Evolutionary conservation across 345 rosid genomes (phyloP), one percentile per base, ranked within the genome.

Genomic region (Camelina sativa): DNA sequence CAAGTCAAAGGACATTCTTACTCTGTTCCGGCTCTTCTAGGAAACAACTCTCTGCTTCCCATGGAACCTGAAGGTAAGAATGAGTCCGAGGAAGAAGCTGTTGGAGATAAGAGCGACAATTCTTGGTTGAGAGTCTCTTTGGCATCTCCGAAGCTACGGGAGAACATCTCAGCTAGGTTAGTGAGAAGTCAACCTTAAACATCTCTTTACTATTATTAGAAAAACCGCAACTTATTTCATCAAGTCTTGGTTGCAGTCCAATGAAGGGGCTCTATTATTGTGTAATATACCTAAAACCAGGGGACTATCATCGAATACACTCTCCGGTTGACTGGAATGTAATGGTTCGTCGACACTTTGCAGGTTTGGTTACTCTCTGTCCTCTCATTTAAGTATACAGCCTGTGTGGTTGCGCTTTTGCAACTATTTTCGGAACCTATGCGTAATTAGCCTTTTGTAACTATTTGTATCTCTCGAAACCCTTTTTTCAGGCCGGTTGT

Each of bases 1-100:
- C 99, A 95, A 86, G 99, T 92, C 43, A 95, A 95, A 86, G 99
- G 97, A 65, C 84, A 82, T 82, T 87, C 97, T 56, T 92, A 92
- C 79, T 88, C 99, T 41, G 87, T 87, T 58, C 74, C 85, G 11
- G 84, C 99, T 73, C 97, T 95, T 84, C 97, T 95, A 12, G 99
- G 99, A 72, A 80, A 82, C 52, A 84, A 83, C 80, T 73, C 95
- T 67, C 72, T 90, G 25, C 90, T 88, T 79, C 94, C 91, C 30
- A 79, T 78, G 83, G 81, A 77, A 71, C 82, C 88, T 73, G 86
- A 80, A 68, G 84, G 82, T 56, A 71, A 82, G 16, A 60, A 64
- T 56, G 67, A 73, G 46, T 80, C 82, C 53, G 81, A 81, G 38
- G 82, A 85, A 60, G 84, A 47, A 62, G 61, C 76, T 65, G 59